Evolutionary conservation across 1,284 basidiomycete species (phyloP), one percentile per base, ranked within the genome.

Genomic region (Pterula multifida): DNA sequence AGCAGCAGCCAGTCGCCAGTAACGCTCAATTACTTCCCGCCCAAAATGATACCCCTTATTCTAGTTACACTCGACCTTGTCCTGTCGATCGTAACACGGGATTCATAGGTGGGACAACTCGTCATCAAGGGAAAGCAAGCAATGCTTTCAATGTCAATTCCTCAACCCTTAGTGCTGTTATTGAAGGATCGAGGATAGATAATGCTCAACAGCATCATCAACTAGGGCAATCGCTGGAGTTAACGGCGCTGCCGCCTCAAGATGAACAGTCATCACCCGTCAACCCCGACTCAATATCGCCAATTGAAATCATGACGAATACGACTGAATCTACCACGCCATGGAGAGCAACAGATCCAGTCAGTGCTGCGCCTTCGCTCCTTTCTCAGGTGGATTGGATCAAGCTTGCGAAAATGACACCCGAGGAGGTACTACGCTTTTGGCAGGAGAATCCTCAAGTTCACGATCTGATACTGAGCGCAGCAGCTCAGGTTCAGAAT

Each of bases 361-460:
- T 17, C 39, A 42, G 17, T n/a, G n/a, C n/a, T n/a, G n/a, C n/a
- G n/a, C n/a, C n/a, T n/a, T n/a, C n/a, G n/a, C 13, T 42, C 13
- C 39, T n/a, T n/a, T n/a, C n/a, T n/a, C n/a, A 42, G 17, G 39
- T 42, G 4, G 39, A 42, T 17, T 42, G 39, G 39, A 42, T 11
- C 21, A 17, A 11, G 39, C 6, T 42, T n/a, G 21, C 24, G 2
- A 17, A 15, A 13, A 3, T 39, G 1, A 22, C 32, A 1, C 48
- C 48, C n/a, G 32, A 49, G 21, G 36, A 36, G 48, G 32, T 49
- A 6, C 15, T 19, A 21, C 15, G 3, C 13, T 49, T 49, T 25
- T 24, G 36, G 28, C 17, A 39, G 19, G 48, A 36, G 35, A 19
- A 49, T 19, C 48, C 48, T 21, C 28, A 49, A 13, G 26, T 49